A percentile compares a stretch with the other conserved stretches of the same genome.
phyloP scores from a whole-genome alignment of 768 basidiomycete species.

The Filobasidium floriforme region DNA sequence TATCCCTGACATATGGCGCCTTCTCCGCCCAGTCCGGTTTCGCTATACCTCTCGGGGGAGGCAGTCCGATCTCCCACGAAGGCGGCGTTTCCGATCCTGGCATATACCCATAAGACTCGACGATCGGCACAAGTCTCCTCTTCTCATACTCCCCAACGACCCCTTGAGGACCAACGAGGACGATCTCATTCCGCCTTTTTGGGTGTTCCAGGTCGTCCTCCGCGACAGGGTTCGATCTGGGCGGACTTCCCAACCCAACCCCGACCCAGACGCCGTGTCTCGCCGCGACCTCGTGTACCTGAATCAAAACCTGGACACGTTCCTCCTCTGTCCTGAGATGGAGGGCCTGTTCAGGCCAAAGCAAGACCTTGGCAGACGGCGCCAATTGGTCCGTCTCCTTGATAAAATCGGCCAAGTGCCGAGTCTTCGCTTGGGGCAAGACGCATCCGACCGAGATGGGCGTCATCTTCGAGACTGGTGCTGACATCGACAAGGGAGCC shows the following conservation, averaged over 20 bases:
- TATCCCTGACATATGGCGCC: background rate
- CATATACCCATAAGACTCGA: conserved; percentile 1
- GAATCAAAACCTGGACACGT: background rate
- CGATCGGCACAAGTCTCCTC: background rate
- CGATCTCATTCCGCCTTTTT: background rate
- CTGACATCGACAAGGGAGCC: background rate
- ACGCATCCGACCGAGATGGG: conserved; percentile 8
- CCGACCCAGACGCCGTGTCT: conserved; percentile 3
- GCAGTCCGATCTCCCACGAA: background rate
- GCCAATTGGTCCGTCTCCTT: conserved; percentile 6
- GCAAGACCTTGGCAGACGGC: background rate
- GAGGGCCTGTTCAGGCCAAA: conserved; percentile 9
- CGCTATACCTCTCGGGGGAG: background rate
- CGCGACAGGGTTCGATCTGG: background rate
- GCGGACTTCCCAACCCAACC: conserved; percentile 5
- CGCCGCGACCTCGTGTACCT: background rate
- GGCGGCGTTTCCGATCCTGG: background rate
- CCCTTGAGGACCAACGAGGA: conserved; percentile 3
- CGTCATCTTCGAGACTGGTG: background rate
- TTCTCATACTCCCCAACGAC: conserved; percentile 1
- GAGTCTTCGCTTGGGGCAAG: background rate
- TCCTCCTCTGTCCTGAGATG: background rate
- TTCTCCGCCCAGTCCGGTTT: background rate
- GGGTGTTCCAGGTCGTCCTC: background rate
- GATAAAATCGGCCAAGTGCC: background rate